Base-by-base conservation (phyloP, 2,329 filamentous ascomycete genomes). In the Talaromyces sp. region DNA sequence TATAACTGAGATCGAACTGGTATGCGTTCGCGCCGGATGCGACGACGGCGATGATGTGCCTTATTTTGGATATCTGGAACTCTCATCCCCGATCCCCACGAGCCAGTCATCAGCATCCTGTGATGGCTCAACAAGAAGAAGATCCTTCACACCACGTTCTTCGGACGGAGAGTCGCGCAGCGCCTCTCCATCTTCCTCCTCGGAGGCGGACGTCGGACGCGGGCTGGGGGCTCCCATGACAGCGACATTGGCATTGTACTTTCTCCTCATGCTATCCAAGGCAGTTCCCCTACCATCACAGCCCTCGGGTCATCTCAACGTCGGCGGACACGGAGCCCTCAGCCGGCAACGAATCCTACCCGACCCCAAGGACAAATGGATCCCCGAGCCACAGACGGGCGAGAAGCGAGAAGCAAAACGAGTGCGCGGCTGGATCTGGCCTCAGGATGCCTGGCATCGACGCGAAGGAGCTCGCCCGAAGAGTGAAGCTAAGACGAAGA, bases 1-100 rank as follows among this genome's bases (percentile, higher is more conserved):
- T 75, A 86, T 97, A 71, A 97, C 91, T 1, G 93, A 97, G 77
- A 96, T 96, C 68, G 93, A 98, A 78, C 86, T 97, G 9, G 88
- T 97, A 43, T 87, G 95, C 67, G 91, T 96, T 0, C 90, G 93
- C 69, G 90, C 89, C 66, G 92, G 93, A 57, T 79, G 77, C 60
- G 77, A 84, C 73, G 67, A 88, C 82, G 69, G 69, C 29, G 77
- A 78, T 53, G 77, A 82, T 46, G 86, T 86, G 1, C 93, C 93
- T 0, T 87, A 91, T 72, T 97, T 96, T 70, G 93, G 93, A n/a
- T 91, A 88, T 74, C 80, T 97, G 5, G 93, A 98, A 74, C 83
- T 96, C 29, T 80, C 83, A 0, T 71, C 81, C 0, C 80, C 85
- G 0, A 83, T 87, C 58, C 76, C 80, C 6, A 80, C 86, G 56